Percentiles rank a stretch among this genome's conserved stretches.
Conservation (phyloP, 768 basidiomycete genomes). For the Boletales sp. region DNA sequence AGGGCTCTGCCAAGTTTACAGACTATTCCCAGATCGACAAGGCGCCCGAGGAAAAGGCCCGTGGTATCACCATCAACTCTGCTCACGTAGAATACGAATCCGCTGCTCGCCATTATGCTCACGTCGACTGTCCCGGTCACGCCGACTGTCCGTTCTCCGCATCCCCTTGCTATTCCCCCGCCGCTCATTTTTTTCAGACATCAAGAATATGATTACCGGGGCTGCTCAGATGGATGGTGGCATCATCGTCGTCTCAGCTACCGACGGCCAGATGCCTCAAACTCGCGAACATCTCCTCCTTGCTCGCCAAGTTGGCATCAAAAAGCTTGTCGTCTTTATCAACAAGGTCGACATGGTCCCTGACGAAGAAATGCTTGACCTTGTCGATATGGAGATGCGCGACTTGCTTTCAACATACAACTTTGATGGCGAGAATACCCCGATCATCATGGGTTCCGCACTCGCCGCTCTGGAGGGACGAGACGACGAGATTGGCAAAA, state of each 20-base stretch:
- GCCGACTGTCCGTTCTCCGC: slow-evolving; percentile 70
- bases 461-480: slow-evolving; percentile 90
- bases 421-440: slow-evolving; percentile 95
- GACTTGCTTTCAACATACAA: slow-evolving; percentile 89
- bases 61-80: slow-evolving; percentile 99
- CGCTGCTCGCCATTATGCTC: slow-evolving; percentile 83
- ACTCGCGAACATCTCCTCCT: slow-evolving; percentile 97
- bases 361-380: slow-evolving; percentile 97
- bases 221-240: slow-evolving; percentile 98
- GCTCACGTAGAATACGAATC: slow-evolving; percentile 99
- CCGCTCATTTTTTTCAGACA: slow-evolving; percentile 49
- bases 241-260: slow-evolving; percentile 95
- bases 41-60: slow-evolving; percentile 98
- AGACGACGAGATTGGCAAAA: slow-evolving; percentile 72
- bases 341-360: slow-evolving; percentile 98
- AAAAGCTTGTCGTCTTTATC: slow-evolving; percentile 97
- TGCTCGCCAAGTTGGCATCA: slow-evolving; percentile 96
- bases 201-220: slow-evolving; percentile 99
- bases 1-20: slow-evolving; percentile 78
- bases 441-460: slow-evolving; percentile 98
- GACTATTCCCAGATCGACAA: slow-evolving; percentile 98
- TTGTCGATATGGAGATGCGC: slow-evolving; percentile 99
- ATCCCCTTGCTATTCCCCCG: not conserved
- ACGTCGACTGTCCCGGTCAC: slow-evolving; percentile 97
- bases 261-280: slow-evolving; percentile 99